Base-by-base conservation (phyloP, 2,329 filamentous ascomycete species). In the Periconia macrospinosa region DNA sequence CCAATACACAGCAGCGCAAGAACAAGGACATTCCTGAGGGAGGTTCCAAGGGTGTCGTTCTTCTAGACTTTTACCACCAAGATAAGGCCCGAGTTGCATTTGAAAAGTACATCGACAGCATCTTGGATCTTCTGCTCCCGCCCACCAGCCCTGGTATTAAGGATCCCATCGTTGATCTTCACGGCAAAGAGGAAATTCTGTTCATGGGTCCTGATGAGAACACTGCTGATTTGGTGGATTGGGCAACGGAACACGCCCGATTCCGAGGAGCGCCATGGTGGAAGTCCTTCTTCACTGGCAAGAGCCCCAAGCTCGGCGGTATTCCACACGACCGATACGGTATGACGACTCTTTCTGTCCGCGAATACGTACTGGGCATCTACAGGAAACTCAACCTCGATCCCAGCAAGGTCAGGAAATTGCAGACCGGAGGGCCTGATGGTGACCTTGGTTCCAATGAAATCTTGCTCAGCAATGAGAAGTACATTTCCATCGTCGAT, bases 261-360 rank as follows among this genome's bases (percentile, higher is more conserved):
- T 79, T 80, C 57, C 87, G 94, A 65, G 92, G 92, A 44, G 94
- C 94, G 5, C 91, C 92, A 27, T 99, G 93, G 91, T 99, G 94
- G 94, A 99, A 99, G 82, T 99, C 94, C 0, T 99, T 99, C 85
- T 99, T 99, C 83, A 99, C 94, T 2, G 94, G 94, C 69, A 99
- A 99, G 83, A 96, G 91, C 64, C 94, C 92, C 49, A 94, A 90
- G 76, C 84, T 99, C 14, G 94, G 94, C 59, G 94, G 94, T 71
- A 99, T 99, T 63, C 94, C 94, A 37, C 94, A 99, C 76, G 94
- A 99, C 73, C 78, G 82, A 41, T 99, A 99, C 70, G 94, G 94
- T 67, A 99, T 99, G 94, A 99, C 94, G 1, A 97, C 94, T 0
- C 78, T 97, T 53, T 97, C 92, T 6, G 93, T 99, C 47, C 91